Evolutionary conservation across 2,329 filamentous ascomycete species (phyloP), one percentile per base, ranked within the genome.

Genomic region (Dothideomycetidae sp.): DNA sequence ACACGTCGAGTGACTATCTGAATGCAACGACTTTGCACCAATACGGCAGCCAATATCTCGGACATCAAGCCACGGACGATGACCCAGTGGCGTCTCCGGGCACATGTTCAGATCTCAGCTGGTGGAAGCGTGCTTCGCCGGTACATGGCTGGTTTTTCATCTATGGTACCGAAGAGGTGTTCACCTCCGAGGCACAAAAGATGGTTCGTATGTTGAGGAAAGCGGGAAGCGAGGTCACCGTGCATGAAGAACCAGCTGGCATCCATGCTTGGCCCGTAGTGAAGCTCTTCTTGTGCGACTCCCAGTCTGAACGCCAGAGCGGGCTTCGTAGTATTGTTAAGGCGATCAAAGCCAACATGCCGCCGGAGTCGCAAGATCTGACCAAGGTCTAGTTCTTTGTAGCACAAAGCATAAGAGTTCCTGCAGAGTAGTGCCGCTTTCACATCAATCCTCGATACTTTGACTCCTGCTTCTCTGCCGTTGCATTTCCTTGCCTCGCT

Each of bases 231-330:
- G 54, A 67, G 26, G 66, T 79, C n/a, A 62, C 66, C 37, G 66
- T 64, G 39, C 63, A 71, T 48, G 71, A 73, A 50, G 74, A 81
- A 46, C 58, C 65, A 17, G 77, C 72, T 10, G 76, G 73, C 2
- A 76, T 90, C 41, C 83, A 92, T 56, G 82, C 78, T 9, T 92
- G 83, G 84, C 81, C 82, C 0, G 77, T 92, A 13, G 79, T 78
- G 7, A 63, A 63, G 43, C 51, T 75, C 12, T 76, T 74, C 51
- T 49, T 75, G 14, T 66, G 66, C 5, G 61, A 63, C 39, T 61
- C 55, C 5, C 57, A 56, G 36, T 55, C 61, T 5, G 62, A 64
- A 41, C 51, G 68, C 36, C 48, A 67, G 36, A 56, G 61, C 42
- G 68, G 68, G 3, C 41, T 71, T 33, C 55, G 56, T 35, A 53